These are phyloP conservation scores for Pythium diclinum DNA, from an alignment of 352 stramenopile genomes.

Conservation along the genomic window DNA sequence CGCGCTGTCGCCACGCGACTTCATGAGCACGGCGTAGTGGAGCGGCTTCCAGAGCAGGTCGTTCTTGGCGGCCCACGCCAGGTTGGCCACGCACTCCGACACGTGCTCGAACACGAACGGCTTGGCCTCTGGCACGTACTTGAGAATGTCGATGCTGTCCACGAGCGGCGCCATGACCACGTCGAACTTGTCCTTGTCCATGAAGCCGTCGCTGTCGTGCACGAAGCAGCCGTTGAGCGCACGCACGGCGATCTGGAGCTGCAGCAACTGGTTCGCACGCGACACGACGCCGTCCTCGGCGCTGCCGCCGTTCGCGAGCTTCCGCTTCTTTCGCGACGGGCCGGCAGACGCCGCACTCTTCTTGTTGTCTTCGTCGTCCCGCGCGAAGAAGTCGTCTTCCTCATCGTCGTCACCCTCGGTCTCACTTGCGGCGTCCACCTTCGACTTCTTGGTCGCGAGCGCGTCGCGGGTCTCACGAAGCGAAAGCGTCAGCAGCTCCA, in stretches of 20 bases:
- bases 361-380: slow-evolving; percentile 26
- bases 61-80: slow-evolving; percentile 84
- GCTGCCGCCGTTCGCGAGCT: slow-evolving; percentile 32
- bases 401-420: slow-evolving; percentile 40
- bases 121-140: slow-evolving; percentile 36
- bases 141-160: slow-evolving; percentile 71
- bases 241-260: slow-evolving; percentile 57
- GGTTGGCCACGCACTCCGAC: slow-evolving; percentile 63
- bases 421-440: slow-evolving; percentile 27
- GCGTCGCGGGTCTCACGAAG: slow-evolving; percentile 51
- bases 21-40: slow-evolving; percentile 88
- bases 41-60: slow-evolving; percentile 88
- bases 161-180: slow-evolving; percentile 67
- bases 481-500: slow-evolving; percentile 51
- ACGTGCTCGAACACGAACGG: slow-evolving; percentile 70
- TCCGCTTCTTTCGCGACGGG: slow-evolving; percentile 53
- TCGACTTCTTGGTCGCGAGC: slow-evolving; percentile 42
- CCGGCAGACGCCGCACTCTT: slow-evolving; percentile 3
- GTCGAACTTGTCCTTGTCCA: slow-evolving; percentile 87
- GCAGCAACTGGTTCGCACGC: slow-evolving; percentile 38
- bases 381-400: slow-evolving; percentile 63
- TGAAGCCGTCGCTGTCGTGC: slow-evolving; percentile 84
- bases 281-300: slow-evolving; percentile 22
- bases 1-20: slow-evolving; percentile 64
- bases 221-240: slow-evolving; percentile 83